Evolutionary conservation across 2,329 filamentous ascomycete genomes (phyloP).

Genomic region (Fusarium heterosporum): DNA sequence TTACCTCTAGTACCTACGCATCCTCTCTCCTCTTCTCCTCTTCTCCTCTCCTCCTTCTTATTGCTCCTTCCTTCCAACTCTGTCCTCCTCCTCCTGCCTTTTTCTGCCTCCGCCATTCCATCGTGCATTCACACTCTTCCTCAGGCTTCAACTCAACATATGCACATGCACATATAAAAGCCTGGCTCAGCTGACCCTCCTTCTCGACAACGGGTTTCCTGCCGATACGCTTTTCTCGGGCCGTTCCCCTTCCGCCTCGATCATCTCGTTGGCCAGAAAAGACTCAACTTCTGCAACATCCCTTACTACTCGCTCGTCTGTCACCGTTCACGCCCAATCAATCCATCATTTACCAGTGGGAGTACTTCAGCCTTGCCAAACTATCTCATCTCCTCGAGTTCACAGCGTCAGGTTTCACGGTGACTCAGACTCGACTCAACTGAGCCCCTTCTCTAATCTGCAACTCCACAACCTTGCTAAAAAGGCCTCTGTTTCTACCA

Average conservation of each 20-base stretch:
- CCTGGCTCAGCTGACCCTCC: constrained; percentile 34
- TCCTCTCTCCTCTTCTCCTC: constrained; percentile 5
- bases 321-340: constrained; percentile 13
- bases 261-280: constrained; percentile 29
- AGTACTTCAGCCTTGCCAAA: constrained; percentile 19
- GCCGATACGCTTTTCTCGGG: constrained; percentile 20
- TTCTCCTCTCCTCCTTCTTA: constrained; percentile 8
- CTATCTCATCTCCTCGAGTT: constrained; percentile 10
- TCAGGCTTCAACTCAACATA: constrained; percentile 27
- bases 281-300: constrained; percentile 23
- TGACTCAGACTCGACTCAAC: constrained; percentile 25
- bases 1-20: not conserved
- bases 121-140: constrained; percentile 22
- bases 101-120: not conserved
- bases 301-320: constrained; percentile 8
- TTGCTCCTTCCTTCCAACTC: constrained; percentile 3
- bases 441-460: not conserved
- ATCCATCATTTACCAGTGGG: constrained; percentile 2
- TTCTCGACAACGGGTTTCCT: constrained; percentile 24
- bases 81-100: constrained; percentile 8
- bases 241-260: constrained; percentile 25
- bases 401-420: constrained; percentile 17
- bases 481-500: constrained; percentile 7
- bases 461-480: constrained; percentile 16
- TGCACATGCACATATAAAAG: constrained; percentile 30